Percentiles rank a stretch among this genome's conserved stretches.
Evolutionary conservation across 352 stramenopile genomes (phyloP).

Genomic region (Globisporangium splendens): DNA sequence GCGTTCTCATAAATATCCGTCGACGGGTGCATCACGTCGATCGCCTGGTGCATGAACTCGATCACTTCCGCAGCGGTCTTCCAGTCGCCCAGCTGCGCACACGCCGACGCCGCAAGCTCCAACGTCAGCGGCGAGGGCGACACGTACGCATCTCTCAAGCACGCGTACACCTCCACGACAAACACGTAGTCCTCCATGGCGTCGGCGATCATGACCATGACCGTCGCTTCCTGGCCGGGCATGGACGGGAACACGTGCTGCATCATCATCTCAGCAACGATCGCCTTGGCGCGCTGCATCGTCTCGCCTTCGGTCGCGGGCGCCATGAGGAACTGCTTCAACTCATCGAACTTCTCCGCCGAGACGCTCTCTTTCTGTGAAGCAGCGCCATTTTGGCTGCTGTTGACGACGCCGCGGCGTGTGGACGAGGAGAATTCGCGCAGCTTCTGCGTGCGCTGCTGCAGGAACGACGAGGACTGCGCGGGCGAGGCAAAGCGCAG

Average conservation of each 20-base stretch:
- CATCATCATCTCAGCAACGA: constrained; percentile 49
- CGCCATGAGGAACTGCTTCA: constrained; percentile 60
- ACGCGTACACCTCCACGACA: constrained; percentile 56
- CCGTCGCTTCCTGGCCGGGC: constrained; percentile 65
- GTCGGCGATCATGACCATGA: constrained; percentile 78
- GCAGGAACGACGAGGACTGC: too few species aligned
- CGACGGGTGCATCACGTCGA: constrained; percentile 70
- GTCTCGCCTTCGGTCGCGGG: constrained; percentile 29
- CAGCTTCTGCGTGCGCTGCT: too few species aligned
- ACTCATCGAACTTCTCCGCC: constrained; percentile 46
- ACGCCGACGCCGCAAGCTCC: constrained; percentile 57
- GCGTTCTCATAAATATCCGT: constrained; percentile 70
- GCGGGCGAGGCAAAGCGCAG: too few species aligned
- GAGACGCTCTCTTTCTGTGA: constrained; percentile 8
- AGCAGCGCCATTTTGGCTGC: background rate
- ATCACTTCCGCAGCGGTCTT: constrained; percentile 54
- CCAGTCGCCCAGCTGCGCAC: constrained; percentile 51
- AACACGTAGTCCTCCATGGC: constrained; percentile 51
- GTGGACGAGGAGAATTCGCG: background rate
- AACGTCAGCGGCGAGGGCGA: constrained; percentile 66
- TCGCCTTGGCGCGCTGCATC: constrained; percentile 31
- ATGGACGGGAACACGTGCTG: constrained; percentile 62
- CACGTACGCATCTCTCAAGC: constrained; percentile 48
- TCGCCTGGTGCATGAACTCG: constrained; percentile 61
- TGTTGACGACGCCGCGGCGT: background rate